Evolutionary conservation across 768 basidiomycete genomes (phyloP).

Genomic region (Tylopilus cervinicoccineus): DNA sequence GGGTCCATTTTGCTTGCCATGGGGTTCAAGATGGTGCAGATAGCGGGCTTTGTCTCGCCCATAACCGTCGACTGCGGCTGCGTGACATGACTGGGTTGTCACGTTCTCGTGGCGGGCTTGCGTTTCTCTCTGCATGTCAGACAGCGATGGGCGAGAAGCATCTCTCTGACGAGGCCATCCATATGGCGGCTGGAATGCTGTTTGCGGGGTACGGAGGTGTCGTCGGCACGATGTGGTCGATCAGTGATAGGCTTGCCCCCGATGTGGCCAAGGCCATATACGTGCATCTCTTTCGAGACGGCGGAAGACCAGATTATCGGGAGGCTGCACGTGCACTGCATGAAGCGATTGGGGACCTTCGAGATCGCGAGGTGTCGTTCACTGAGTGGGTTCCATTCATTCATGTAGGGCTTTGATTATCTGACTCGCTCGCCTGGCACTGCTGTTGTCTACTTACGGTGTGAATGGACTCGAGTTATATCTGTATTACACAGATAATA

Average conservation of each 20-base stretch:
- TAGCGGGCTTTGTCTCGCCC: not conserved
- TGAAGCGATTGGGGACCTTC: not conserved
- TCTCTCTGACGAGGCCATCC: no score
- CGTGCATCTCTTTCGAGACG: not conserved
- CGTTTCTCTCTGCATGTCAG: no score
- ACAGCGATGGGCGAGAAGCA: no score
- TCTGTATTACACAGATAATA: no score
- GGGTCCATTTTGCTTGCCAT: not conserved
- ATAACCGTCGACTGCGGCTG: not conserved
- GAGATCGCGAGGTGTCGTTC: not conserved
- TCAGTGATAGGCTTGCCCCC: not conserved
- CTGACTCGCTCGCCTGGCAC: no score
- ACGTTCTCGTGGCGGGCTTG: not conserved
- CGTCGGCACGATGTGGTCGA: not conserved
- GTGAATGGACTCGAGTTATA: no score
- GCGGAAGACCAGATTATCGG: not conserved
- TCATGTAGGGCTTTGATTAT: not conserved
- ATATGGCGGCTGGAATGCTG: conserved; percentile 31
- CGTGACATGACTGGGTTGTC: not conserved
- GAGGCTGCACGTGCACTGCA: not conserved
- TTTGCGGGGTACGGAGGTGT: conserved; percentile 23
- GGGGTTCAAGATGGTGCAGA: not conserved
- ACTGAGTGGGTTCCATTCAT: not conserved
- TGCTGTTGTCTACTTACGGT: no score
- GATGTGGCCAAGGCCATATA: not conserved